phyloP scores from a whole-genome alignment of 2,329 filamentous ascomycete species.

The Cercospora zeae-maydis region DNA sequence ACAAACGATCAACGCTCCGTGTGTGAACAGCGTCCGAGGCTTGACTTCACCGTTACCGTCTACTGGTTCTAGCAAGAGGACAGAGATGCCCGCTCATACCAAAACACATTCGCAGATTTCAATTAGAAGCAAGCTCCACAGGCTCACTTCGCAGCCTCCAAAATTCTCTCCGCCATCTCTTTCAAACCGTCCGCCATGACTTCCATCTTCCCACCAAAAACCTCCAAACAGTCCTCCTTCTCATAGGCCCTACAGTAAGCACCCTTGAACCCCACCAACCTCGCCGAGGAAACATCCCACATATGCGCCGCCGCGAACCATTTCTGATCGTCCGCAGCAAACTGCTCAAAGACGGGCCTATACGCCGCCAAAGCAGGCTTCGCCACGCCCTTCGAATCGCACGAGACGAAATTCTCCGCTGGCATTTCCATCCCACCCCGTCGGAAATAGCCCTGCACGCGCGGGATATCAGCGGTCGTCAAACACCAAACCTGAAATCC shows the following conservation, averaged over 20 bases:
- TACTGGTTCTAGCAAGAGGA: background rate
- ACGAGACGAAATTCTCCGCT: constrained; percentile 50
- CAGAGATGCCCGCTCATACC: background rate
- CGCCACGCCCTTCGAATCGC: constrained; percentile 48
- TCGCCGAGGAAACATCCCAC: constrained; percentile 50
- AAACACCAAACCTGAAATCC: constrained; percentile 55
- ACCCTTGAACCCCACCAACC: constrained; percentile 43
- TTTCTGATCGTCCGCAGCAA: constrained; percentile 39
- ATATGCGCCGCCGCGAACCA: constrained; percentile 60
- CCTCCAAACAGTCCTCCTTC: constrained; percentile 48
- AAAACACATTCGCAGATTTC: background rate
- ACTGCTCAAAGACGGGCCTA: constrained; percentile 41
- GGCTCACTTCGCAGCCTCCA: constrained; percentile 11
- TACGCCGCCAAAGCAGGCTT: constrained; percentile 53
- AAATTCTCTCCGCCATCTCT: constrained; percentile 46
- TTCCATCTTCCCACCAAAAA: constrained; percentile 52
- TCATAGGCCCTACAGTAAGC: constrained; percentile 55
- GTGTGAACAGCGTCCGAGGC: background rate
- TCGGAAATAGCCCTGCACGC: constrained; percentile 54
- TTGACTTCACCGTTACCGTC: background rate
- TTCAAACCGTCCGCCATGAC: constrained; percentile 48
- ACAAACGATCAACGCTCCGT: background rate
- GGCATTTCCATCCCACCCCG: constrained; percentile 50
- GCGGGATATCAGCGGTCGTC: constrained; percentile 50
- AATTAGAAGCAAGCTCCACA: background rate